Conservation (phyloP, 2,329 filamentous ascomycete species). For the Helminthosporium solani region DNA sequence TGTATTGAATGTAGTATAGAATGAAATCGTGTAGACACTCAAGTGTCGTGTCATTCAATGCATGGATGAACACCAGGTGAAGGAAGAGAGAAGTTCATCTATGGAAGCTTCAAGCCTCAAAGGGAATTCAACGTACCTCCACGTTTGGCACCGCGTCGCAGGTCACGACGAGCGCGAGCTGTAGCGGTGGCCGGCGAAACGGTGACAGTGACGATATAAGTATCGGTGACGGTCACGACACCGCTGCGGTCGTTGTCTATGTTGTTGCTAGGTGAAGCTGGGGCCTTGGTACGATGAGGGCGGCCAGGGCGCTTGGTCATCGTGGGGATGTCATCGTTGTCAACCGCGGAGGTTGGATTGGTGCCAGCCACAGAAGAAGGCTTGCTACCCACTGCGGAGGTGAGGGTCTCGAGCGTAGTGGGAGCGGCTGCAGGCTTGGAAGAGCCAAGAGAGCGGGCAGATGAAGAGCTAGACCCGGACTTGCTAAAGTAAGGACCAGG, state of each 20-base stretch:
- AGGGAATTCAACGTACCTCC: not conserved
- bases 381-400: not conserved
- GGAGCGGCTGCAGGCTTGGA: not conserved
- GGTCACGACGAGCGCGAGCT: slow-evolving; percentile 17
- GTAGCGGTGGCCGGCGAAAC: not conserved
- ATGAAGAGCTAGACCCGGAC: slow-evolving; percentile 7
- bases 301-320: slow-evolving; percentile 3
- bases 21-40: no score
- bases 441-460: not conserved
- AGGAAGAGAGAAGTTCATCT: not conserved
- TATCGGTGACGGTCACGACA: slow-evolving; percentile 10
- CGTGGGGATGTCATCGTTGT: slow-evolving; percentile 2
- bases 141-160: slow-evolving; percentile 12
- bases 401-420: not conserved
- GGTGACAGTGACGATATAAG: slow-evolving; percentile 6
- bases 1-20: no score
- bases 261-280: not conserved
- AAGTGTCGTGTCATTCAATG: no score
- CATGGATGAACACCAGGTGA: no score
- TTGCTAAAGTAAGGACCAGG: slow-evolving; percentile 27
- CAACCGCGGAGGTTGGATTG: not conserved
- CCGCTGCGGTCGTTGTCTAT: not conserved
- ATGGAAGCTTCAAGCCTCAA: not conserved
- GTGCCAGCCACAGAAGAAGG: not conserved
- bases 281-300: not conserved